phyloP scores from a whole-genome alignment of 148 eudicot species.

The Agrostemma githago region DNA sequence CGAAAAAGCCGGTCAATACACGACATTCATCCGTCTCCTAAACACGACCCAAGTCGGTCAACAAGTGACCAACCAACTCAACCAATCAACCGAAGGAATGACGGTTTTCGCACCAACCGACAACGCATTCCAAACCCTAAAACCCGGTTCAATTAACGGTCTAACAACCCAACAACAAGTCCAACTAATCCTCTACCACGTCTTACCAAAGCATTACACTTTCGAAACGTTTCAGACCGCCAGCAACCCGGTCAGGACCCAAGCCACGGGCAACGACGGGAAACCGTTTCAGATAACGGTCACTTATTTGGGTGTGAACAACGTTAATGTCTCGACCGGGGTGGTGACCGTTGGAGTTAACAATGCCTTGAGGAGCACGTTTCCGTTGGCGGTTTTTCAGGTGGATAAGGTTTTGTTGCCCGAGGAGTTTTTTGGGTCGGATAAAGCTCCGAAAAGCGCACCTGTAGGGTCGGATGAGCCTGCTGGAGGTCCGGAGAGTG shows the following conservation, averaged over 20 bases:
- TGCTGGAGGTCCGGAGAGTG: too few relatives aligned
- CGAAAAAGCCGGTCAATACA: conserved; percentile 46
- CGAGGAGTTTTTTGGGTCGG: conserved; percentile 26
- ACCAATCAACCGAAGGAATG: conserved; percentile 61
- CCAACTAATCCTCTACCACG: conserved; percentile 56
- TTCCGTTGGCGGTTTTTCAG: conserved; percentile 50
- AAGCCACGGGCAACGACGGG: conserved; percentile 52
- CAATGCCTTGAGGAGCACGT: conserved; percentile 36
- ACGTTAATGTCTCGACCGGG: conserved; percentile 62
- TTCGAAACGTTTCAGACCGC: conserved; percentile 39
- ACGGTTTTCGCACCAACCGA: conserved; percentile 80
- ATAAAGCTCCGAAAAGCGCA: neutral
- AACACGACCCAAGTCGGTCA: conserved; percentile 38
- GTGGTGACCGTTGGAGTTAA: conserved; percentile 31
- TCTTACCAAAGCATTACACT: conserved; percentile 47
- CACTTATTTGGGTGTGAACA: conserved; percentile 33
- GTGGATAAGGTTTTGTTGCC: conserved; percentile 71
- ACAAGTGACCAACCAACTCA: conserved; percentile 59
- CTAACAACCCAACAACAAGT: conserved; percentile 53
- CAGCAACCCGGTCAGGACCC: conserved; percentile 69
- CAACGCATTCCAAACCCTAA: conserved; percentile 63
- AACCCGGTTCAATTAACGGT: conserved; percentile 49
- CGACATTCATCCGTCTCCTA: conserved; percentile 49
- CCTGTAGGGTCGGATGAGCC: conserved; percentile 4
- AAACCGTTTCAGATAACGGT: conserved; percentile 39